Evolutionary conservation across 768 basidiomycete species (phyloP), one percentile per base, ranked within the genome.

Genomic region (Cyathus striatus): DNA sequence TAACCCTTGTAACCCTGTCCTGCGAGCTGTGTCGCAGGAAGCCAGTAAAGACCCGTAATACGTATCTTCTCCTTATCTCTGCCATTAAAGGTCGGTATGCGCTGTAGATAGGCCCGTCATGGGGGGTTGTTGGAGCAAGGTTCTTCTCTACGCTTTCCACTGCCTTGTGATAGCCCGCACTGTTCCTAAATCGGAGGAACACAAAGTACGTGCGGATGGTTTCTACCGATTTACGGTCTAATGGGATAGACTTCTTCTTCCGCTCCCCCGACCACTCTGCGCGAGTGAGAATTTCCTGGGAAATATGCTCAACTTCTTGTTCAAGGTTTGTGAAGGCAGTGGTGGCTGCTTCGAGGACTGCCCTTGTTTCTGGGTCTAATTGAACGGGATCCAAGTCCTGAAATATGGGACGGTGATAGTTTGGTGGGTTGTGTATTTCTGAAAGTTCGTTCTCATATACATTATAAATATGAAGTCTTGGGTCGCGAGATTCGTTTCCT

Each of bases 131-230:
- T 25, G 49, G 50, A 36, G 46, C 50, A 2, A 45, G 49, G 10
- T 30, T 2, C 6, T 57, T 50, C 13, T 52, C 43, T 16, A 63
- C 49, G 10, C 63, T 63, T 18, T 60, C 47, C 4, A 77, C 56
- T 9, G 67, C 67, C 35, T 69, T 54, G 18, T 55, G 50, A 48
- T 78, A 81, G 10, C 65, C 66, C 6, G 60, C 56, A 49, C 75
- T 71, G 45, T 81, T 81, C 12, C 79, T 64, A 47, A 77, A 81
- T n/a, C 78, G 70, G 0, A 81, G 58, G 48, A 81, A 79, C 9
- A 72, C 60, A 34, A 80, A 66, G 52, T 73, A 81, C 45, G 69
- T 72, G 7, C 72, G 64, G 2, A 81, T 47, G n/a, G 54, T 54
- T 27, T 71, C 66, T 12, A 69, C 46, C 4, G 55, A 54, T 13